A percentile compares a stretch with the other conserved stretches of the same genome.
phyloP scores from a whole-genome alignment of 2,329 filamentous ascomycete species.

The Aspergillus proliferans region DNA sequence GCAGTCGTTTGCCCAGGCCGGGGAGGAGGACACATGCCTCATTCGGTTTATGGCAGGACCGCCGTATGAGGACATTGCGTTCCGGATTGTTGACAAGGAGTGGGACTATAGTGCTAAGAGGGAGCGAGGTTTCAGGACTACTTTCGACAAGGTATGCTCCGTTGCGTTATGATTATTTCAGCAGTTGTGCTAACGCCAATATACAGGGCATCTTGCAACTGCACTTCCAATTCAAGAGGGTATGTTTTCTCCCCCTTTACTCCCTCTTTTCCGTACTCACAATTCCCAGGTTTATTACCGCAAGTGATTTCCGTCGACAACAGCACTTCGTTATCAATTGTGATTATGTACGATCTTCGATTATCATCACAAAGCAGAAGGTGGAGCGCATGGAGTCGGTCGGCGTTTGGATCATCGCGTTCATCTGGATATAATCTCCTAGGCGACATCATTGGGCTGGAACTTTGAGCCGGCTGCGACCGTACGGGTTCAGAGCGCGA shows the following conservation, averaged over 20 bases:
- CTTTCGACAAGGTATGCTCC: conserved; percentile 82
- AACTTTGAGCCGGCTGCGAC: conserved; percentile 15
- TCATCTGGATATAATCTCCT: conserved; percentile 15
- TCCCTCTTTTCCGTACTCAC: conserved; percentile 5
- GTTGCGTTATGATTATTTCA: neutral
- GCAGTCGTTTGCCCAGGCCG: conserved; percentile 86
- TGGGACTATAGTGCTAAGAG: conserved; percentile 98
- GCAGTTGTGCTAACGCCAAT: conserved; percentile 6
- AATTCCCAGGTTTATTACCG: conserved; percentile 42
- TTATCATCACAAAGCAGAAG: conserved; percentile 3
- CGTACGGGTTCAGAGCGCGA: conserved; percentile 1
- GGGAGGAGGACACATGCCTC: conserved; percentile 93
- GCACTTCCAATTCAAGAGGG: conserved; percentile 98
- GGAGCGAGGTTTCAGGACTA: conserved; percentile 90
- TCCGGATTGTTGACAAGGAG: conserved; percentile 94
- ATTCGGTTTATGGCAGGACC: conserved; percentile 93
- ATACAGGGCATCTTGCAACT: conserved; percentile 82
- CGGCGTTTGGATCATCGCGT: conserved; percentile 5
- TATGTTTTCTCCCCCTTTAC: conserved; percentile 34
- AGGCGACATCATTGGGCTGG: conserved; percentile 20
- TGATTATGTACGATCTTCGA: neutral
- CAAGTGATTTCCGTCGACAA: conserved; percentile 28
- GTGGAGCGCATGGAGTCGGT: neutral
- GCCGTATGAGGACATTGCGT: conserved; percentile 94
- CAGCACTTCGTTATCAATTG: neutral